Evolutionary conservation across 1,284 basidiomycete genomes (phyloP).

Genomic region (Sphagnurus paluster): DNA sequence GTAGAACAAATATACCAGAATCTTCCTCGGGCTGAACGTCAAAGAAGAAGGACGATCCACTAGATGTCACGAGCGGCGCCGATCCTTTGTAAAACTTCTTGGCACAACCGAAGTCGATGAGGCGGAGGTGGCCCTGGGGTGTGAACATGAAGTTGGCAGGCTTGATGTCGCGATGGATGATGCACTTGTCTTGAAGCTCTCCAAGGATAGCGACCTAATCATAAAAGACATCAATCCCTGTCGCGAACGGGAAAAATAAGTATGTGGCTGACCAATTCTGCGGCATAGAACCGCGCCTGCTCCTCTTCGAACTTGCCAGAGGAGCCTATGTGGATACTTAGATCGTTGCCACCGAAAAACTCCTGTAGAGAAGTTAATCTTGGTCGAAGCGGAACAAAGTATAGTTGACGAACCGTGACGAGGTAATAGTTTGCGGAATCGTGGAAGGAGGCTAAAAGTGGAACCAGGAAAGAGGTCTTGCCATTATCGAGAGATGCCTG

Average conservation of each 20-base stretch:
- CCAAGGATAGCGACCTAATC: conserved; percentile 24
- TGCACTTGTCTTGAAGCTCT: conserved; percentile 18
- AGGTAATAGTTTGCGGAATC: conserved; percentile 26
- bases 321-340: conserved; percentile 20
- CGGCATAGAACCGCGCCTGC: conserved; percentile 20
- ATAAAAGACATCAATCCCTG: neutral
- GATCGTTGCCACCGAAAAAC: conserved; percentile 23
- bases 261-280: conserved; percentile 22
- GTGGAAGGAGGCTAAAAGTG: conserved; percentile 25
- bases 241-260: neutral
- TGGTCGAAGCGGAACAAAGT: neutral
- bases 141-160: conserved; percentile 26
- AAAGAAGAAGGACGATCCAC: conserved; percentile 10
- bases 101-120: conserved; percentile 25
- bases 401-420: conserved; percentile 19
- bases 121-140: conserved; percentile 21
- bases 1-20: conserved; percentile 12
- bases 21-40: conserved; percentile 6
- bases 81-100: conserved; percentile 13
- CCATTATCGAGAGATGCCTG: conserved; percentile 14
- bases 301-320: conserved; percentile 19
- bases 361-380: conserved; percentile 14
- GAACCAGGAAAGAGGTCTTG: conserved; percentile 14
- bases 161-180: conserved; percentile 29
- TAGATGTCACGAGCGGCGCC: too few species aligned